These are phyloP conservation scores for Heterobasidion parviporum DNA, from an alignment of 1,284 basidiomycete species.

Conservation along the genomic window DNA sequence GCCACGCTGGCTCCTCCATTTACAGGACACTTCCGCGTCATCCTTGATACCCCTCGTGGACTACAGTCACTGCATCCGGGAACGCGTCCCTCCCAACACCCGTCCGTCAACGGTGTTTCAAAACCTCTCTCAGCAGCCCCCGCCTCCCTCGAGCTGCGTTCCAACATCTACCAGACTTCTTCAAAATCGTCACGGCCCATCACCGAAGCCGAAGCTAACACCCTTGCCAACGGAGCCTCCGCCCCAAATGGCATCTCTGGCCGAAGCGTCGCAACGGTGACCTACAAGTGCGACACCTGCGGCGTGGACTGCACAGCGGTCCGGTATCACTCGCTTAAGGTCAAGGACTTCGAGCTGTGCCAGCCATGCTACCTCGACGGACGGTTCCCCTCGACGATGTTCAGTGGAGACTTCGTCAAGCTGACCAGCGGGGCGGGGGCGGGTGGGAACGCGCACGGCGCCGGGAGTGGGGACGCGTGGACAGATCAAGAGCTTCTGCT, in stretches of 20 bases:
- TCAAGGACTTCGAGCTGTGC: conserved; percentile 87
- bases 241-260: conserved; percentile 32
- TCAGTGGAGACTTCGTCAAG: conserved; percentile 96
- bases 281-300: conserved; percentile 89
- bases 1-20: conserved; percentile 94
- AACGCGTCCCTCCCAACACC: conserved; percentile 45
- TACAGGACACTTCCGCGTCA: conserved; percentile 96
- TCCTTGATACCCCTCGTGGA: conserved; percentile 94
- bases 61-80: conserved; percentile 94
- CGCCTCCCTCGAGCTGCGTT: conserved; percentile 79
- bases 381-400: conserved; percentile 94
- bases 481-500: conserved; percentile 85
- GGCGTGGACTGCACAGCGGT: conserved; percentile 86
- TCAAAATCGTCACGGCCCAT: conserved; percentile 71
- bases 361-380: conserved; percentile 92
- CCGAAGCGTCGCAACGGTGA: conserved; percentile 28
- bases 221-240: conserved; percentile 51
- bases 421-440: conserved; percentile 47
- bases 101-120: conserved; percentile 41
- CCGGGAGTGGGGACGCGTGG: conserved; percentile 68
- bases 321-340: conserved; percentile 91
- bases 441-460: conserved; percentile 32
- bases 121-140: conserved; percentile 41
- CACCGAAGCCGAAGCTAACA: conserved; percentile 54
- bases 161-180: conserved; percentile 83